Evolutionary conservation across 2,329 filamentous ascomycete genomes (phyloP).

Genomic region (Epichloe brachyelytri): DNA sequence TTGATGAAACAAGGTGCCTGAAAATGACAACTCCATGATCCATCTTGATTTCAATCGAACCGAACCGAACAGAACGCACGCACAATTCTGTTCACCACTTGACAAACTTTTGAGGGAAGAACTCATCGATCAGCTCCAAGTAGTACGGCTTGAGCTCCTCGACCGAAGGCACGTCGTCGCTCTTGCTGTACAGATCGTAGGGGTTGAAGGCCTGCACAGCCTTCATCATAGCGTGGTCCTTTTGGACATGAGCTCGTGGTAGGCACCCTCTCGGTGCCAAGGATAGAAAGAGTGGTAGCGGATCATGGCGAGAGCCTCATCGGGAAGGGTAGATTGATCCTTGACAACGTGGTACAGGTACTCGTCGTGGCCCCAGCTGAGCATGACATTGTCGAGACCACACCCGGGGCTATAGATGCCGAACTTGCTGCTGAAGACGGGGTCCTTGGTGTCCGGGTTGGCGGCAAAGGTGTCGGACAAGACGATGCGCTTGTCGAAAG

Average conservation of each 20-base stretch:
- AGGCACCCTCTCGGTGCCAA: slow-evolving; percentile 75
- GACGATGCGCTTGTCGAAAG: slow-evolving; percentile 64
- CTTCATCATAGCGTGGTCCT: slow-evolving; percentile 66
- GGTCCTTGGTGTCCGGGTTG: slow-evolving; percentile 63
- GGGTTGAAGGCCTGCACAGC: slow-evolving; percentile 82
- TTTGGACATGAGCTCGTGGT: slow-evolving; percentile 72
- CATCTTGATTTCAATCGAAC: not conserved
- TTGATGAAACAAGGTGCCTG: not conserved
- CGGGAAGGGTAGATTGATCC: slow-evolving; percentile 65
- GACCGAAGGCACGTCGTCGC: slow-evolving; percentile 62
- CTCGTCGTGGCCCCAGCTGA: slow-evolving; percentile 84
- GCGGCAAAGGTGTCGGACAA: slow-evolving; percentile 63
- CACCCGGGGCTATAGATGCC: slow-evolving; percentile 73
- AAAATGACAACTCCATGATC: not conserved
- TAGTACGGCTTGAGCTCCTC: slow-evolving; percentile 57
- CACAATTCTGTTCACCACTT: slow-evolving; percentile 21
- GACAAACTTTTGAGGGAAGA: slow-evolving; percentile 26
- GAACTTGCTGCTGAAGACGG: slow-evolving; percentile 60
- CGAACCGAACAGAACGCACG: not conserved
- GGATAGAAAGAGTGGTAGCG: slow-evolving; percentile 88
- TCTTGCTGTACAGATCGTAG: slow-evolving; percentile 88
- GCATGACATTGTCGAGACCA: slow-evolving; percentile 77
- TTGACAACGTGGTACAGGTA: slow-evolving; percentile 80
- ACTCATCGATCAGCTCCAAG: slow-evolving; percentile 30
- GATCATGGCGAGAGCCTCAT: slow-evolving; percentile 83